A percentile compares a stretch with the other conserved stretches of the same genome.
phyloP scores from a whole-genome alignment of 1,284 basidiomycete species.

The Dichomitus squalens region DNA sequence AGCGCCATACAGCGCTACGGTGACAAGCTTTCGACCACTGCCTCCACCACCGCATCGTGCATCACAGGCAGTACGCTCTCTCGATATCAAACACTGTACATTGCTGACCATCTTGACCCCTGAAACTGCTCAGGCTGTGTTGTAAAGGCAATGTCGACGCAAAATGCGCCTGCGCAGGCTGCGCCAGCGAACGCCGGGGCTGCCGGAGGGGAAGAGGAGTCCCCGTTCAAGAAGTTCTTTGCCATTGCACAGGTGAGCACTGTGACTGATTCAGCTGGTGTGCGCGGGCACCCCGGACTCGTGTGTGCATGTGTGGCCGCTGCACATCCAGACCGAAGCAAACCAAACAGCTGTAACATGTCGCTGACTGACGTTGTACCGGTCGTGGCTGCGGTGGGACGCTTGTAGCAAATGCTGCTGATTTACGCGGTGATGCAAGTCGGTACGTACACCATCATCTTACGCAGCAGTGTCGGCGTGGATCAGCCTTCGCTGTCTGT shows the following conservation, averaged over 20 bases:
- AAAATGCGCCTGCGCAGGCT: slow-evolving; percentile 24
- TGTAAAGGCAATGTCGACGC: slow-evolving; percentile 26
- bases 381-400: background rate
- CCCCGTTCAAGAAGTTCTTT: slow-evolving; percentile 35
- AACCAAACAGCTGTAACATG: background rate
- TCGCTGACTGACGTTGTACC: slow-evolving; percentile 3
- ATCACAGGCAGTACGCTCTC: background rate
- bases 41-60: background rate
- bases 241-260: slow-evolving; percentile 51
- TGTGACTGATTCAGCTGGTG: background rate
- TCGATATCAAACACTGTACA: background rate
- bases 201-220: slow-evolving; percentile 27
- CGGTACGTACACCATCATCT: slow-evolving; percentile 42
- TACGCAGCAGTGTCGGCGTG: background rate
- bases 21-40: background rate
- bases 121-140: slow-evolving; percentile 6
- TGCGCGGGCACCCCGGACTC: background rate
- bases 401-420: slow-evolving; percentile 64
- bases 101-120: background rate
- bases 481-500: background rate
- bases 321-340: background rate
- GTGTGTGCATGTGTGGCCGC: background rate
- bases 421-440: slow-evolving; percentile 64
- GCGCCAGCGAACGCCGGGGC: slow-evolving; percentile 24
- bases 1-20: no score